Conservation (phyloP, 768 basidiomycete genomes). For the Hydnomerulius pinastri region DNA sequence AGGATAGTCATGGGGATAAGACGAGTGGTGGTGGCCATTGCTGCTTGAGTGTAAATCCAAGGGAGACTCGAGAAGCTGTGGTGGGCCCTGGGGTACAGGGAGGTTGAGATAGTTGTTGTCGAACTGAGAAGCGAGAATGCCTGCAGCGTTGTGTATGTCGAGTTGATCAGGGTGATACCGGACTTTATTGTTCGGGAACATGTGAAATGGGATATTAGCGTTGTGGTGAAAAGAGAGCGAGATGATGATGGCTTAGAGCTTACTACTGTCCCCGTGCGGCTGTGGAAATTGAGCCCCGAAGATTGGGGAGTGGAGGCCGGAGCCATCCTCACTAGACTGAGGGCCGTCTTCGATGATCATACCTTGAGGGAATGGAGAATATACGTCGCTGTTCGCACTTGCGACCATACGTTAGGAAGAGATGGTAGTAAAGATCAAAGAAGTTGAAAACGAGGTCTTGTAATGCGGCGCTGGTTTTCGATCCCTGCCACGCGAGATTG, state of each 20-base stretch:
- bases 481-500: conserved; percentile 48
- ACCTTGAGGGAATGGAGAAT: conserved; percentile 53
- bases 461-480: conserved; percentile 31
- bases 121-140: conserved; percentile 53
- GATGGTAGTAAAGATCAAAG: conserved; percentile 21
- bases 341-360: conserved; percentile 63
- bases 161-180: conserved; percentile 53
- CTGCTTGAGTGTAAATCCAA: conserved; percentile 45
- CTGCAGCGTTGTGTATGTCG: conserved; percentile 50
- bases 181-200: conserved; percentile 60
- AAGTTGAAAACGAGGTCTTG: conserved; percentile 23
- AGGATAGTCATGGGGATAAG: conserved; percentile 45
- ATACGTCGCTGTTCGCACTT: conserved; percentile 54
- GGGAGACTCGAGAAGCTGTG: conserved; percentile 48
- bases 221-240: conserved; percentile 47
- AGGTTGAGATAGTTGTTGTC: conserved; percentile 46
- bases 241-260: conserved; percentile 46
- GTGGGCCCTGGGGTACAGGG: conserved; percentile 40
- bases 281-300: conserved; percentile 52
- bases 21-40: conserved; percentile 34
- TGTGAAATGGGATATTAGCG: conserved; percentile 37
- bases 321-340: conserved; percentile 76
- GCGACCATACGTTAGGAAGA: conserved; percentile 62
- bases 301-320: conserved; percentile 72
- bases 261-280: conserved; percentile 48